Percentiles rank a stretch among this genome's conserved stretches.
Conservation (phyloP, 2,329 filamentous ascomycete genomes). For the Fusarium sambucinum region DNA sequence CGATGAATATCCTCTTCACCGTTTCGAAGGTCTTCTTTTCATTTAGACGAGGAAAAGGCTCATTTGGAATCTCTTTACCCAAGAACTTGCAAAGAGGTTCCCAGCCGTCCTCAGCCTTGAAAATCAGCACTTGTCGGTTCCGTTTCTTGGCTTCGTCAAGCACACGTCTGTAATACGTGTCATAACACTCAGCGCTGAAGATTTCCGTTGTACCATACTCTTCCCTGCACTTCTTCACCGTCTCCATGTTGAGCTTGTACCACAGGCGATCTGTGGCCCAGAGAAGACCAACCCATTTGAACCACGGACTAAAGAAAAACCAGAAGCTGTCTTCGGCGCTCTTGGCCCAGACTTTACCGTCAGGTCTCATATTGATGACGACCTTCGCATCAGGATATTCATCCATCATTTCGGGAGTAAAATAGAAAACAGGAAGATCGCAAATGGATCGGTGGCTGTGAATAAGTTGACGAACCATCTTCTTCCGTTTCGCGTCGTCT, state of each 20-base stretch:
- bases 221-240: not conserved
- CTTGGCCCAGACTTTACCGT: slow-evolving; percentile 45
- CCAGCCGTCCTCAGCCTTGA: slow-evolving; percentile 56
- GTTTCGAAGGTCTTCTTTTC: slow-evolving; percentile 35
- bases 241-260: slow-evolving; percentile 40
- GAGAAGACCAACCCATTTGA: slow-evolving; percentile 44
- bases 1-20: slow-evolving; percentile 31
- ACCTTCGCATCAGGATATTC: slow-evolving; percentile 53
- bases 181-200: slow-evolving; percentile 16
- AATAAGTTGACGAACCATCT: slow-evolving; percentile 50
- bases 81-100: slow-evolving; percentile 57
- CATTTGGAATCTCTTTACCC: slow-evolving; percentile 22
- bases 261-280: slow-evolving; percentile 49
- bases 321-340: slow-evolving; percentile 46
- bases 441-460: slow-evolving; percentile 48
- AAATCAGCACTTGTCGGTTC: slow-evolving; percentile 45
- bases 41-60: slow-evolving; percentile 38
- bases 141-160: slow-evolving; percentile 49
- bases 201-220: not conserved
- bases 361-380: slow-evolving; percentile 50
- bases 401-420: slow-evolving; percentile 55
- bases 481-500: slow-evolving; percentile 45
- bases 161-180: slow-evolving; percentile 42
- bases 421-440: slow-evolving; percentile 51
- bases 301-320: slow-evolving; percentile 49